phyloP scores from a whole-genome alignment of 179 eudicot species.

The Pouteria campechiana region DNA sequence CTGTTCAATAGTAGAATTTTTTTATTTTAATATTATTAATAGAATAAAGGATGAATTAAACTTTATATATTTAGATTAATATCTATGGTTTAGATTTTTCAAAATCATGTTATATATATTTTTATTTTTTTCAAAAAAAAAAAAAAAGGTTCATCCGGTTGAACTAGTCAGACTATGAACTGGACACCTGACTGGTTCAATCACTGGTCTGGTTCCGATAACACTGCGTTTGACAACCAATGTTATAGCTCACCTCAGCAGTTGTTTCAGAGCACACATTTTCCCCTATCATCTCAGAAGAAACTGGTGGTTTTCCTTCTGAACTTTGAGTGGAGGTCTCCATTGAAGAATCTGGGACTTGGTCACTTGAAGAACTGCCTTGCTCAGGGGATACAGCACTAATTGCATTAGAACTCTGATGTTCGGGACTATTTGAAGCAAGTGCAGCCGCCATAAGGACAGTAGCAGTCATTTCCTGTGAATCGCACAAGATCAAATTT shows the following conservation, averaged over 20 bases:
- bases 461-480: constrained; percentile 47
- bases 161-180: too few species aligned
- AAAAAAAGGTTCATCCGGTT: too few species aligned
- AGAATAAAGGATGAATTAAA: too few species aligned
- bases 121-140: background rate
- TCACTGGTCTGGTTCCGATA: too few species aligned
- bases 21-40: too few species aligned
- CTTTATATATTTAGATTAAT: too few species aligned
- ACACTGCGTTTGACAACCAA: background rate
- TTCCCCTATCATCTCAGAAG: constrained; percentile 7
- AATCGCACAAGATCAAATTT: background rate
- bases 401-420: constrained; percentile 12
- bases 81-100: too few species aligned
- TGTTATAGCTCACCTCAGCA: constrained; percentile 6
- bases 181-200: too few species aligned
- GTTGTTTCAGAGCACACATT: constrained; percentile 3
- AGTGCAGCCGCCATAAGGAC: constrained; percentile 50
- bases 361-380: constrained; percentile 23
- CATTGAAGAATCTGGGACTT: constrained; percentile 7
- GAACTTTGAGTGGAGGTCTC: background rate
- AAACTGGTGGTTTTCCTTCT: constrained; percentile 1
- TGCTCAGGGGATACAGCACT: constrained; percentile 12
- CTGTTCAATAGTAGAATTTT: too few species aligned
- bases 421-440: constrained; percentile 26
- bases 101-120: too few species aligned